These are phyloP conservation scores for Ciborinia camelliae DNA, from an alignment of 2,329 filamentous ascomycete species.

Conservation along the genomic window DNA sequence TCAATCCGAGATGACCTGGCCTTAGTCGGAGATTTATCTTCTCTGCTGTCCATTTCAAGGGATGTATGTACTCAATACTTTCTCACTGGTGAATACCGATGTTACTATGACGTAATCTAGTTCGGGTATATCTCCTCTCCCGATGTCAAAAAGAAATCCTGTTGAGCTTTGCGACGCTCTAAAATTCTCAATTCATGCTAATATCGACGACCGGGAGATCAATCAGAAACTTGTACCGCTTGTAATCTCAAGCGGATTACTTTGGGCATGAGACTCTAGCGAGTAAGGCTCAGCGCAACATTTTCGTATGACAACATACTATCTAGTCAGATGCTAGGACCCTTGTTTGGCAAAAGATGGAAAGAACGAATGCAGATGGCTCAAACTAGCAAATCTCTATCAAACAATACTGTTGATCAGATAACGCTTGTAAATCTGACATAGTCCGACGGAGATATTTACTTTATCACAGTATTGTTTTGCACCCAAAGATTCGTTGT, in stretches of 20 bases:
- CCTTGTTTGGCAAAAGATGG: background rate
- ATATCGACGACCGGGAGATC: background rate
- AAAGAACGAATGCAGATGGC: background rate
- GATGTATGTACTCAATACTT: background rate
- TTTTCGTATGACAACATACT: background rate
- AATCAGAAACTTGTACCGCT: background rate
- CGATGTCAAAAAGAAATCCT: background rate
- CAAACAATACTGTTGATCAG: background rate
- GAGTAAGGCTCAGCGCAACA: slow-evolving; percentile 1
- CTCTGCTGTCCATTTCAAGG: background rate
- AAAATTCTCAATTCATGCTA: background rate
- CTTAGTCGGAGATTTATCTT: background rate
- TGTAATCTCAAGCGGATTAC: background rate
- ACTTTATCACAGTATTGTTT: background rate
- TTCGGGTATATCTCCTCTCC: too few relatives aligned
- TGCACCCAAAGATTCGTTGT: background rate
- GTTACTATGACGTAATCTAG: background rate
- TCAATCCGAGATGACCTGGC: too few relatives aligned
- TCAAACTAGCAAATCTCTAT: background rate
- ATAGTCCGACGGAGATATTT: background rate
- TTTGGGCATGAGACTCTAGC: background rate
- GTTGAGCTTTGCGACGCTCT: background rate
- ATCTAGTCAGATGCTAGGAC: slow-evolving; percentile 5
- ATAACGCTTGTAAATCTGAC: slow-evolving; percentile 3
- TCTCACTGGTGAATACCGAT: too few relatives aligned